Conservation (phyloP, 1,284 basidiomycete species). For the Ustilago cynodontis region DNA sequence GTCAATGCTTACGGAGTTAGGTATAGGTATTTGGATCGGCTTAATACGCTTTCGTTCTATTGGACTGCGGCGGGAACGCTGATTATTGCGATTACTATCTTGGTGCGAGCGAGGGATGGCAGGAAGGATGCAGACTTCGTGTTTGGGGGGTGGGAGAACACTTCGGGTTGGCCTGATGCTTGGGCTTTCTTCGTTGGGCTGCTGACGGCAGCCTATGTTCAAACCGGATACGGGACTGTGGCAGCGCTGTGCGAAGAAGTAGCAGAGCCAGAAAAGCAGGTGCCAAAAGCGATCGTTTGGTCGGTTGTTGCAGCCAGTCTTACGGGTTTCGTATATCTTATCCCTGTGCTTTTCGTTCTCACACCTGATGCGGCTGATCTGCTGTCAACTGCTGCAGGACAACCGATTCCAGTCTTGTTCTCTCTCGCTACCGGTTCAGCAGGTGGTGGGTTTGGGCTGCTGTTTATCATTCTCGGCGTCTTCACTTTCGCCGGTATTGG, state of each 20-base stretch:
- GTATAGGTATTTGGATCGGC: constrained; percentile 54
- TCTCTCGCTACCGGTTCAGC: constrained; percentile 71
- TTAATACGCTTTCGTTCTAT: constrained; percentile 71
- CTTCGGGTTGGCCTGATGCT: constrained; percentile 61
- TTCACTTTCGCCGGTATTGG: constrained; percentile 72
- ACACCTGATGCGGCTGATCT: constrained; percentile 70
- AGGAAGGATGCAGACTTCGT: constrained; percentile 71
- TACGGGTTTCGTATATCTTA: constrained; percentile 72
- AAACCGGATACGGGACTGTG: constrained; percentile 70
- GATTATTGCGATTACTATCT: constrained; percentile 72
- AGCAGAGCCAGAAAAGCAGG: constrained; percentile 67
- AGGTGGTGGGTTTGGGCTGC: constrained; percentile 71
- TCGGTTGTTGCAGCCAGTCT: constrained; percentile 72
- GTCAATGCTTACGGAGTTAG: constrained; percentile 67
- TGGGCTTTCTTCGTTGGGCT: constrained; percentile 72
- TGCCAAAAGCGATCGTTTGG: constrained; percentile 63
- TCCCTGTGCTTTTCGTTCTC: constrained; percentile 72
- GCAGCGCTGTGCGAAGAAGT: constrained; percentile 70
- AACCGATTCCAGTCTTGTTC: constrained; percentile 72
- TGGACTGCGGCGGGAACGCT: constrained; percentile 72
- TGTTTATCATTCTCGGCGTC: constrained; percentile 72
- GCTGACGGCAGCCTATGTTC: constrained; percentile 66
- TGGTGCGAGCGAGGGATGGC: constrained; percentile 70
- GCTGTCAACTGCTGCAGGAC: constrained; percentile 70
- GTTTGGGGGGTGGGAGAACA: constrained; percentile 70